These are phyloP conservation scores for Nakaseomyces uthaithaninus DNA, from an alignment of 1,139 yeast species.

Conservation along the genomic window DNA sequence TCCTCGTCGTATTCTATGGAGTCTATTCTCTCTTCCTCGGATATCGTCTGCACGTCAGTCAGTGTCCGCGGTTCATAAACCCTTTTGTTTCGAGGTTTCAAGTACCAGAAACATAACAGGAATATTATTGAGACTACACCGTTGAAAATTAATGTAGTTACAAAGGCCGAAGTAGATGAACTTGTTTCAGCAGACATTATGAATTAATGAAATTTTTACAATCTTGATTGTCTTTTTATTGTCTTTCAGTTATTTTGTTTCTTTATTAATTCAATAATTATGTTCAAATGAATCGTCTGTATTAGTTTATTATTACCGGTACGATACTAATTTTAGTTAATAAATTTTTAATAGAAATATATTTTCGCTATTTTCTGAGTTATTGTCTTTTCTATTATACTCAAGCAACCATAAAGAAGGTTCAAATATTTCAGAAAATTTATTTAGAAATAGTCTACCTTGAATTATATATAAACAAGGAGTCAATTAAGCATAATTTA, in stretches of 20 bases:
- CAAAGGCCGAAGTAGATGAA: conserved; percentile 44
- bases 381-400: too few relatives aligned
- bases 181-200: conserved; percentile 18
- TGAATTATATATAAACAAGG: too few relatives aligned
- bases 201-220: background rate
- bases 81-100: conserved; percentile 58
- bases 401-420: too few relatives aligned
- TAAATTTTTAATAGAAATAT: too few relatives aligned
- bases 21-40: conserved; percentile 42
- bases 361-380: too few relatives aligned
- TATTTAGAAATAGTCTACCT: too few relatives aligned
- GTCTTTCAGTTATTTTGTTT: background rate
- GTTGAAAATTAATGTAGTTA: conserved; percentile 47
- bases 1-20: conserved; percentile 53
- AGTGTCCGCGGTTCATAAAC: conserved; percentile 82
- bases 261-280: too few relatives aligned
- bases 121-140: conserved; percentile 52
- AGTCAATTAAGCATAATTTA: too few relatives aligned
- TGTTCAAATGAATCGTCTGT: too few relatives aligned
- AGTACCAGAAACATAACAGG: conserved; percentile 44
- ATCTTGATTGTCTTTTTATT: background rate
- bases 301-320: too few relatives aligned
- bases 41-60: conserved; percentile 37
- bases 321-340: too few relatives aligned
- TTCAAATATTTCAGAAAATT: too few relatives aligned